Conservation (phyloP, 78 protist genomes). For the Dictyostelium brefeldianum region DNA sequence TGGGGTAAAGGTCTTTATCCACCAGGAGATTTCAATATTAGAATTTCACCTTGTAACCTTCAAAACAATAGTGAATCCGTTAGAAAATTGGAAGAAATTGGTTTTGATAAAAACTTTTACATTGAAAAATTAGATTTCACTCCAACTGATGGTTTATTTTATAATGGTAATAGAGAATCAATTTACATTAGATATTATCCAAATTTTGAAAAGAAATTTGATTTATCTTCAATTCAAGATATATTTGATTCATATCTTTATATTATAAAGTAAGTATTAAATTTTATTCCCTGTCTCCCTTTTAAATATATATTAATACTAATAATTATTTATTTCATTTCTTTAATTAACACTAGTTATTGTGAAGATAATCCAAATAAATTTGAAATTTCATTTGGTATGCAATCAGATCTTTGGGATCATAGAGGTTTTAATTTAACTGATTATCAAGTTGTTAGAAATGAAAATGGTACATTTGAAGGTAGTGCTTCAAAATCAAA, state of each 20-base stretch:
- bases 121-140: constrained; percentile 17
- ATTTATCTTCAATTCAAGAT: constrained; percentile 16
- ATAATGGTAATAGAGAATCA: constrained; percentile 1
- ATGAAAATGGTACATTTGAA: not conserved
- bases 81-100: constrained; percentile 12
- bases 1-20: not conserved
- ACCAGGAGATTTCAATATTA: constrained; percentile 5
- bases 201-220: constrained; percentile 24
- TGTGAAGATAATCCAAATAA: constrained; percentile 26
- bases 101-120: constrained; percentile 14
- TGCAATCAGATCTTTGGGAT: constrained; percentile 23
- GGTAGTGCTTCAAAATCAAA: constrained; percentile 4
- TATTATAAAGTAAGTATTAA: not conserved
- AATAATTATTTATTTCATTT: not conserved
- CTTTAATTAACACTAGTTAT: not conserved
- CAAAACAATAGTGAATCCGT: constrained; percentile 9
- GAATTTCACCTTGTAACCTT: not conserved
- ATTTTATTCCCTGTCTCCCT: too few relatives aligned
- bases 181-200: constrained; percentile 10
- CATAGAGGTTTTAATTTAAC: not conserved
- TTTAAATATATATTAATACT: not conserved
- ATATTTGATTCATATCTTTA: constrained; percentile 17
- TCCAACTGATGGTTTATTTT: constrained; percentile 19
- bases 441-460: not conserved
- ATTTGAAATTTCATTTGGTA: constrained; percentile 15